Base-by-base conservation (phyloP, 2,329 filamentous ascomycete genomes). In the Fusarium duplospermum region DNA sequence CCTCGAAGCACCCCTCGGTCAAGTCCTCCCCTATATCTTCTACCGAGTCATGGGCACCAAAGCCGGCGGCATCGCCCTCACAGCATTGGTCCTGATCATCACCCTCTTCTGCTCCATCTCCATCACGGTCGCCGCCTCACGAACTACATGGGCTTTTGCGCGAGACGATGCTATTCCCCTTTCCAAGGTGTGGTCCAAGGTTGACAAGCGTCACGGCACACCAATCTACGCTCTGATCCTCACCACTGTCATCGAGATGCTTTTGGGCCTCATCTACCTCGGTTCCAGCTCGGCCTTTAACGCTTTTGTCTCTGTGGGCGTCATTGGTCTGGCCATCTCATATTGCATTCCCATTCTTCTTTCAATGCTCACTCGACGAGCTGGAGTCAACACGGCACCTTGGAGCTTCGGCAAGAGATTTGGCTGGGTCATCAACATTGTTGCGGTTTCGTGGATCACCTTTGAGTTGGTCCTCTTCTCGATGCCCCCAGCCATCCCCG, bases 181-280 rank as follows among this genome's bases (percentile, higher is more conserved):
- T 0, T 92, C 91, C 68, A 84, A 85, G 13, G 80, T 93, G 16
- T 94, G 92, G 92, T 87, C 87, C 56, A 86, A 85, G 59, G 91
- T 95, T 58, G 89, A 93, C 83, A 86, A 86, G 70, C 86, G 84
- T 4, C 88, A 94, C 58, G 90, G 91, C 56, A 90, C 95, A 35
- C 93, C 94, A 0, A 85, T 96, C 3, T 90, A 87, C 85, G 92
- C 91, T 2, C 85, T 95, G 6, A 83, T 90, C 1, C 86, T 95
- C 0, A 94, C 92, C 0, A 91, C 92, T 0, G 79, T 86, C 0
- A 89, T 95, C 22, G 90, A 93, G 80, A 92, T 90, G 76, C 84
- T 95, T 16, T 86, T 95, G 0, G 93, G 93, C 0, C 86, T 93
- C 69, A 94, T 95, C 81, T 95, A 94, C 83, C 93, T 95, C 67